Evolutionary conservation across 2,329 filamentous ascomycete species (phyloP), one percentile per base, ranked within the genome.

Genomic region (Microdochium paspali): DNA sequence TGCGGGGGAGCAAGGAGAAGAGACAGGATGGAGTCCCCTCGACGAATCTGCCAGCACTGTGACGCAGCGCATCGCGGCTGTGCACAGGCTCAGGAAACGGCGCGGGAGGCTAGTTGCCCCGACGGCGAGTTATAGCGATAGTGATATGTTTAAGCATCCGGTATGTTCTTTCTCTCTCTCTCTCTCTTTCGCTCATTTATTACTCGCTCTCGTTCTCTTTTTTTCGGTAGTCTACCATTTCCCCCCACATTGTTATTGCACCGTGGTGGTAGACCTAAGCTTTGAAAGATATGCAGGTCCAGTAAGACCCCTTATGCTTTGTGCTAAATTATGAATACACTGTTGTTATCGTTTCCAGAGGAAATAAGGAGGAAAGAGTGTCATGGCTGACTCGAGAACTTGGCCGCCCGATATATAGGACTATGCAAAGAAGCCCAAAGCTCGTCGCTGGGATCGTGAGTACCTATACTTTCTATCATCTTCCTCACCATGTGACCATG

Each of bases 401-500:
- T 6, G 31, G 31, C 49, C 51, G 40, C 51, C 24, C 18, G 15
- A 13, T 24, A 26, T 12, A 47, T 46, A 67, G 52, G 68, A 80
- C 62, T 58, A 65, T 25, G 65, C 71, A 54, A 59, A 75, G 20
- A 90, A 91, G 61, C 85, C 87, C 3, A 84, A 82, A 60, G 86
- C 91, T 3, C 89, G 84, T 64, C 72, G 82, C 64, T 96, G 87
- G 85, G 87, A 95, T 61, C 78, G 88, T 94, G 70, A 71, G 87
- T 80, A 45, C 46, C n/a, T 30, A 12, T 13, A 10, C 44, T 12
- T 31, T 39, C 24, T 24, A 35, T n/a, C 3, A 13, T 24, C 24
- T 30, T 18, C 24, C 42, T 45, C 7, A 12, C 39, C 35, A 10
- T 6, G n/a, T 9, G 10, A 40, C 7, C 10, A 10, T 7, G 13